A percentile compares a stretch with the other conserved stretches of the same genome.
These are phyloP conservation scores for Melaleuca alternifolia DNA, from an alignment of 345 rosid species.

Conservation along the genomic window DNA sequence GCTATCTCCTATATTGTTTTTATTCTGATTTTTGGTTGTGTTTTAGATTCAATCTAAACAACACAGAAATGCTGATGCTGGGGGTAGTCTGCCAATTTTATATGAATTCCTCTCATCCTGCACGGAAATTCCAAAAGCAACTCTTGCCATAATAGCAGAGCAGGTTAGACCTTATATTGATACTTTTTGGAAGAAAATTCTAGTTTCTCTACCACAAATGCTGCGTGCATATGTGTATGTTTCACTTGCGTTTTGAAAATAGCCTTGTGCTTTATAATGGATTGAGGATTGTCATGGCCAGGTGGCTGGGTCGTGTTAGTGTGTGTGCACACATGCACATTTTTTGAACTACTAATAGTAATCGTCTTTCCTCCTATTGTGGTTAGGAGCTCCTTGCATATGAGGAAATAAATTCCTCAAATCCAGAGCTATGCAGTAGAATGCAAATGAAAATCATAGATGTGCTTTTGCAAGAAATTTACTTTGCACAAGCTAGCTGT, in stretches of 20 bases:
- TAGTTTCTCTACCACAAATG: not conserved
- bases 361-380: slow-evolving; percentile 3
- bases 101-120: slow-evolving; percentile 45
- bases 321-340: not conserved
- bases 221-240: not conserved
- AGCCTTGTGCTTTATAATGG: not conserved
- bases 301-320: not conserved
- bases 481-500: slow-evolving; percentile 16
- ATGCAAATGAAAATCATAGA: slow-evolving; percentile 43
- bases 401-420: slow-evolving; percentile 31
- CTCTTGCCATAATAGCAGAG: slow-evolving; percentile 53
- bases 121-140: slow-evolving; percentile 20
- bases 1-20: slow-evolving; percentile 1
- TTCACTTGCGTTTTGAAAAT: not conserved
- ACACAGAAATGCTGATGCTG: slow-evolving; percentile 19
- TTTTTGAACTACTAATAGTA: not conserved
- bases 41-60: slow-evolving; percentile 50
- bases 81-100: slow-evolving; percentile 31
- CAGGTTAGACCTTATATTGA: slow-evolving; percentile 45
- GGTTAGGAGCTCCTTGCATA: slow-evolving; percentile 71
- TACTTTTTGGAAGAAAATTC: not conserved
- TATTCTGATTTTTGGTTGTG: slow-evolving; percentile 20
- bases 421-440: slow-evolving; percentile 45
- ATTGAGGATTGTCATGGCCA: not conserved
- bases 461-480: slow-evolving; percentile 46